Evolutionary conservation across 148 eudicot species (phyloP), one percentile per base, ranked within the genome.

Genomic region (Nepenthes gracilis): DNA sequence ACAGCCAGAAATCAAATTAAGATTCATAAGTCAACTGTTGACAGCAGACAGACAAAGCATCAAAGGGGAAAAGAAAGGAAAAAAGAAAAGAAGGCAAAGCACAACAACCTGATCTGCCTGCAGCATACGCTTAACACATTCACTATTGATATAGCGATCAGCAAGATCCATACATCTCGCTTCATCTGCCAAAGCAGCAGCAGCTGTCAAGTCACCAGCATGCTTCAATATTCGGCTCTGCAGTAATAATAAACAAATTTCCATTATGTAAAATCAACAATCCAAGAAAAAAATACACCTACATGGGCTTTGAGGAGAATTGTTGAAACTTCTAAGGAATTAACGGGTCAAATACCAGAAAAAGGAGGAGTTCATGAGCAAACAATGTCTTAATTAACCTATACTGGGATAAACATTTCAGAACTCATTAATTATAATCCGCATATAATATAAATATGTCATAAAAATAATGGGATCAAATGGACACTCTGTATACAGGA

Each of bases 101-200:
- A 58, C 32, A 55, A 36, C 58, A 36, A 94, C 99, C 92, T 94
- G 95, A 81, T 94, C 97, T 61, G 99, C 99, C 75, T 94, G 90
- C 61, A 94, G 78, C 97, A 94, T 86, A 53, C 97, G 95, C 77
- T 94, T 94, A 64, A 94, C 95, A 77, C 97, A 86, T 67, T 84
- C 84, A 80, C 97, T 94, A 57, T 94, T 94, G 38, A 89, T 54
- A 58, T 89, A 94, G 67, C 99, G 97, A 83, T 94, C 99, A 52
- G 99, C 97, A 68, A 94, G 99, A 81, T 94, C 99, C 99, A 89
- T 86, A 70, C 97, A 83, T 57, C 99, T 85, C 62, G 99, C 99
- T 83, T 94, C 99, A 72, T 94, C 99, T 55, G 99, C 99, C 83
- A 89, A 82, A 69, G 97, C 79, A 74, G 99, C 97, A 66, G 99